phyloP scores from a whole-genome alignment of 2,329 filamentous ascomycete genomes.

The Lachnum nothofagi region DNA sequence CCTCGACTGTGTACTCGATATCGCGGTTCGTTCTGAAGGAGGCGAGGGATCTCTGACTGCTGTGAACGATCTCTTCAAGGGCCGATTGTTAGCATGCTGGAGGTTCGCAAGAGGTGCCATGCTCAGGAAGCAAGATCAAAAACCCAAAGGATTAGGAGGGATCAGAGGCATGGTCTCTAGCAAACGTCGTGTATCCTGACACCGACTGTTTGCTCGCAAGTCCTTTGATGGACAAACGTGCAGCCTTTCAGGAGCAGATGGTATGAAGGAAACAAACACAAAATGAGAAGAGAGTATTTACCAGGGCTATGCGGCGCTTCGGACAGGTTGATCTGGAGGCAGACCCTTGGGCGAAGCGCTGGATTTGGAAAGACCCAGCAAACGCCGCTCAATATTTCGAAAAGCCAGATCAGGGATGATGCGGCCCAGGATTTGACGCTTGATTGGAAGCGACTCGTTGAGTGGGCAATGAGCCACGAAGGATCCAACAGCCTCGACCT shows the following conservation, averaged over 20 bases:
- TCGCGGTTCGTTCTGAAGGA: constrained; percentile 17
- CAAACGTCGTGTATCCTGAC: constrained; percentile 16
- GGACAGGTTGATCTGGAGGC: constrained; percentile 20
- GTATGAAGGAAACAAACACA: constrained; percentile 9
- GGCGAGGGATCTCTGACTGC: constrained; percentile 18
- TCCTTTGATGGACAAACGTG: constrained; percentile 6
- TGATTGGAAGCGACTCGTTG: constrained; percentile 5
- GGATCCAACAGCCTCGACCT: constrained; percentile 17
- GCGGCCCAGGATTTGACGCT: constrained; percentile 7
- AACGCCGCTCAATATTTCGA: constrained; percentile 18
- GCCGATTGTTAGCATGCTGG: constrained; percentile 28
- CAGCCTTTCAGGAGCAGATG: constrained; percentile 6
- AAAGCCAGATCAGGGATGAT: constrained; percentile 10
- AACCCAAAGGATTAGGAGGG: constrained; percentile 8
- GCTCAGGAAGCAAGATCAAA: constrained; percentile 2
- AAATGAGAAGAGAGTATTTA: constrained; percentile 21
- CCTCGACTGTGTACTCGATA: constrained; percentile 11
- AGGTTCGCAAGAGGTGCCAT: constrained; percentile 24
- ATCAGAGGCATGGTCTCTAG: constrained; percentile 17
- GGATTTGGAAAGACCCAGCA: constrained; percentile 6
- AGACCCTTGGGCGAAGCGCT: constrained; percentile 22
- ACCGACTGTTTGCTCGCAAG: constrained; percentile 10
- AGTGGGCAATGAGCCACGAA: constrained; percentile 21
- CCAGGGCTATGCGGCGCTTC: constrained; percentile 25
- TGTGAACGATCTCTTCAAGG: constrained; percentile 29